Percentiles rank a stretch among this genome's conserved stretches.
These are phyloP conservation scores for Xylaria palmicola DNA, from an alignment of 495 filamentous ascomycete genomes.

Conservation along the genomic window DNA sequence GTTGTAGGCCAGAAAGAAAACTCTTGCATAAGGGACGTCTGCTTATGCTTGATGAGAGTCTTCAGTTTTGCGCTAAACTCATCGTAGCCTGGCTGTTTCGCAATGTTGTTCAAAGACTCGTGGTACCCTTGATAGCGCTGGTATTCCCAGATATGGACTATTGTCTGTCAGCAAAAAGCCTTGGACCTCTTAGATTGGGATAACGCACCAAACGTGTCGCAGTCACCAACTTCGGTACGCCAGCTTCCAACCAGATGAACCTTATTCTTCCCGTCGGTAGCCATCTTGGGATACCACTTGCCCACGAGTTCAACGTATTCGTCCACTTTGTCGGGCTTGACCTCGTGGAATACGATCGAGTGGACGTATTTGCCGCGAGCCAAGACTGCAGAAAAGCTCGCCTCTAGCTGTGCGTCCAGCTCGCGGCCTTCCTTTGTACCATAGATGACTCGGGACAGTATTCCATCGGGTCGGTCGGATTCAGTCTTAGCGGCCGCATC, in stretches of 20 bases:
- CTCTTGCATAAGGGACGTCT: constrained; percentile 94
- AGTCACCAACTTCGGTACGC: constrained; percentile 97
- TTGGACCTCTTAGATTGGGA: neutral
- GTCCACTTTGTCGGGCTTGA: constrained; percentile 91
- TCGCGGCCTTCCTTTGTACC: constrained; percentile 91
- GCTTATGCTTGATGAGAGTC: constrained; percentile 74
- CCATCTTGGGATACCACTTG: constrained; percentile 87
- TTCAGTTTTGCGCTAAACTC: constrained; percentile 82
- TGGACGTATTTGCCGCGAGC: constrained; percentile 98
- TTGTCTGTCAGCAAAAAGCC: constrained; percentile 10
- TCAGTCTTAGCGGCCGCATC: constrained; percentile 39
- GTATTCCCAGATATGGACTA: constrained; percentile 99
- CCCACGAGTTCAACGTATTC: constrained; percentile 94
- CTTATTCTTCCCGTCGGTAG: constrained; percentile 74
- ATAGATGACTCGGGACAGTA: constrained; percentile 77
- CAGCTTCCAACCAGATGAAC: constrained; percentile 97
- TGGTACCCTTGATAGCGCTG: constrained; percentile 96
- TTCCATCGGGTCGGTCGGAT: constrained; percentile 50
- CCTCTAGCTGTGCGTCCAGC: constrained; percentile 91
- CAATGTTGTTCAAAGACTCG: constrained; percentile 80
- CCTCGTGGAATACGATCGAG: constrained; percentile 94
- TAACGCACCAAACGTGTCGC: constrained; percentile 87
- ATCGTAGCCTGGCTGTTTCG: constrained; percentile 73
- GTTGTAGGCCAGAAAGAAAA: constrained; percentile 99
- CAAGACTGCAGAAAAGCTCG: constrained; percentile 88